Conservation (phyloP, 148 eudicot genomes). For the Gaultheria prostrata region DNA sequence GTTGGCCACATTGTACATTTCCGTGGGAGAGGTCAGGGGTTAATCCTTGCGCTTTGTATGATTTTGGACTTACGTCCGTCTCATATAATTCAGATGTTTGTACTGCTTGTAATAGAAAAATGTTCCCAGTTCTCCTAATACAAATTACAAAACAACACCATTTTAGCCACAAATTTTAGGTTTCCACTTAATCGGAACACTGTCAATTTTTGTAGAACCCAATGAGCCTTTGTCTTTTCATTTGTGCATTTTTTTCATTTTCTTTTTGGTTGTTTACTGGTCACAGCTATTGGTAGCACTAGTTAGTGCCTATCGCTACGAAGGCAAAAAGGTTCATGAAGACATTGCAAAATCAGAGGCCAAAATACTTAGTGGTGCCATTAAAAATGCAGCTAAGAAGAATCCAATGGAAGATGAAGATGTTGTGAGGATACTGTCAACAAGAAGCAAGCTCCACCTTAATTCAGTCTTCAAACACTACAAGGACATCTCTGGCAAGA, state of each 20-base stretch:
- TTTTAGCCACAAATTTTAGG: neutral
- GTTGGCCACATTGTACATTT: too few relatives aligned
- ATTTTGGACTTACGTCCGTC: too few relatives aligned
- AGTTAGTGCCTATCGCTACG: constrained; percentile 59
- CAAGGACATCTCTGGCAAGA: constrained; percentile 56
- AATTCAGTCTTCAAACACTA: constrained; percentile 51
- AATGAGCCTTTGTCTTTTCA: neutral
- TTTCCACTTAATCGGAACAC: neutral
- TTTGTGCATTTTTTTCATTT: neutral
- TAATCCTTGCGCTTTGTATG: too few relatives aligned
- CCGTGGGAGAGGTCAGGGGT: too few relatives aligned
- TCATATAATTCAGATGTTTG: too few relatives aligned
- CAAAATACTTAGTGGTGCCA: constrained; percentile 39
- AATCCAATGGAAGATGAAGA: constrained; percentile 49
- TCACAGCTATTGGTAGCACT: constrained; percentile 74
- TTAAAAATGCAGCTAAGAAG: constrained; percentile 33
- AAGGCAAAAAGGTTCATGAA: constrained; percentile 60
- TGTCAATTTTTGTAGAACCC: neutral
- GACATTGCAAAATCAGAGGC: constrained; percentile 73
- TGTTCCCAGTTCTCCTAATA: neutral
- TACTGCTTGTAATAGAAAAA: too few relatives aligned
- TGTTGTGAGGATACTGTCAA: constrained; percentile 59
- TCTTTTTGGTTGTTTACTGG: neutral
- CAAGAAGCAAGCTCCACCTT: constrained; percentile 77
- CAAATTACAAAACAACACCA: neutral